Base-by-base conservation (phyloP, 352 stramenopile species). In the Hyaloperonospora brassicae region DNA sequence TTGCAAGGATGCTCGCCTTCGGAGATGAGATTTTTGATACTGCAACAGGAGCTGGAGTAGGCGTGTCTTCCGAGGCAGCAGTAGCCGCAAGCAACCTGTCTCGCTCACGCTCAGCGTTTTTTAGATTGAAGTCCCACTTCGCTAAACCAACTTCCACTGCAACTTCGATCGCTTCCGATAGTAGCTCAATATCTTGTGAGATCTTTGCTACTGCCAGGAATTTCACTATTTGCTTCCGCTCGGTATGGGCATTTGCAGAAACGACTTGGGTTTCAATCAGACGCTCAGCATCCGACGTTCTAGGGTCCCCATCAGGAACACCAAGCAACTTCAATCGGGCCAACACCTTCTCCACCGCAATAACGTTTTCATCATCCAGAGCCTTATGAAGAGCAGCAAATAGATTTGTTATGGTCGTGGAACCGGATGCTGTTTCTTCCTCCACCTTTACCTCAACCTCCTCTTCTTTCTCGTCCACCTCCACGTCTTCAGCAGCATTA, bases 101-200 rank as follows among this genome's bases (percentile, higher is more conserved):
- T 9, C 73, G 68, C 46, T 89, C 76, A 25, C 71, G 53, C 58
- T 87, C 73, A 8, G 79, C 79, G 41, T 87, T 89, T 47, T 89
- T 89, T 2, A 89, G 43, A 51, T 89, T 89, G 27, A 89, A 87
- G 57, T 89, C 76, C 79, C 79, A 89, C 44, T 87, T 87, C 0
- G 79, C 79, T 31, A 89, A 57, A n/a, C 79, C 79, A 41, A 64
- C 75, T 21, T 64, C 64, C 12, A 79, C 50, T 1, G 79, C 79
- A 49, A 69, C 66, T 46, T 86, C 67, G 57, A 89, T 87, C 1
- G 79, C 79, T 62, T 85, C 71, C 35, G 72, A 77, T 46, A 89
- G 31, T 31, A 89, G 41, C 47, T 85, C 66, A 1, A 89, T 41
- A 60, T 89, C 79, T 64, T 83, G 71, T 42, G 76, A 82, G 14